phyloP scores from a whole-genome alignment of 1,284 basidiomycete species.

The Albatrellus sp. region DNA sequence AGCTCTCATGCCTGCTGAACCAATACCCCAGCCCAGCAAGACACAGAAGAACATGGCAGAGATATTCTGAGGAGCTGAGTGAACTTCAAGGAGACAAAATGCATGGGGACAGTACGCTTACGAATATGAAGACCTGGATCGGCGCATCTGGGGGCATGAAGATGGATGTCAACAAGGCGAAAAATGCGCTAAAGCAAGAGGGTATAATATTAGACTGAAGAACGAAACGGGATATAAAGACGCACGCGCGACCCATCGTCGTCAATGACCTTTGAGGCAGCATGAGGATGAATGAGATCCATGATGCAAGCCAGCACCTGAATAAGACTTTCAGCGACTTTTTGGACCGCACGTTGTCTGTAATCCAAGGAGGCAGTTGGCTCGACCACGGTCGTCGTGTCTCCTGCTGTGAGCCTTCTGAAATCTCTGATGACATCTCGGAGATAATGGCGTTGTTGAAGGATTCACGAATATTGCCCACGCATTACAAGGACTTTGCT shows the following conservation, averaged over 20 bases:
- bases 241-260: constrained; percentile 18
- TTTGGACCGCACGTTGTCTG: constrained; percentile 12
- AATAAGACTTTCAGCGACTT: constrained; percentile 14
- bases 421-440: no score
- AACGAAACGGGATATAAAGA: not conserved
- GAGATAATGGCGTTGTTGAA: no score
- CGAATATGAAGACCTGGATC: constrained; percentile 24
- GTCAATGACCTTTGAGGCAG: constrained; percentile 14
- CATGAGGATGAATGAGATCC: constrained; percentile 15
- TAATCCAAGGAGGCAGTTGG: constrained; percentile 16
- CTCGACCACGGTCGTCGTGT: no score
- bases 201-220: not conserved
- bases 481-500: no score
- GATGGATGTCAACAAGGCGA: constrained; percentile 19
- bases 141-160: constrained; percentile 25
- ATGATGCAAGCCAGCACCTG: constrained; percentile 17
- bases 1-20: constrained; percentile 59
- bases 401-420: no score
- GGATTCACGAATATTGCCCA: no score
- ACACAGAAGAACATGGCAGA: constrained; percentile 44
- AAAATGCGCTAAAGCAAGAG: constrained; percentile 19
- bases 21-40: constrained; percentile 66
- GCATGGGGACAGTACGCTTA: constrained; percentile 13
- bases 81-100: not conserved
- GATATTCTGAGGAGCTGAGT: constrained; percentile 20